Evolutionary conservation across 2,329 filamentous ascomycete genomes (phyloP).

Genomic region (Colletotrichum tropicale): DNA sequence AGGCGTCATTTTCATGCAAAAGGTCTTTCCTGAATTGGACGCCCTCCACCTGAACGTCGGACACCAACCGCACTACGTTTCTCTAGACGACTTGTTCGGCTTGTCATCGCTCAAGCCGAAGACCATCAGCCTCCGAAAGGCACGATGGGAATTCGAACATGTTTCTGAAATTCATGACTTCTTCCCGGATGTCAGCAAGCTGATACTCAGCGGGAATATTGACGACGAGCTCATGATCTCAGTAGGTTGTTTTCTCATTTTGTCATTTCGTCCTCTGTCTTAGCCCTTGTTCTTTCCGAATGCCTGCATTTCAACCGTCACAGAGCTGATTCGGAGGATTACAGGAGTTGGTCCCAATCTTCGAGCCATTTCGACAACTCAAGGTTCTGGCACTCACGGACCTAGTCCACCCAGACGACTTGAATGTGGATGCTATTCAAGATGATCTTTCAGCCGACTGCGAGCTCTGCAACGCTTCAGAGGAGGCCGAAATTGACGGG

Average conservation of each 20-base stretch:
- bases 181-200: background rate
- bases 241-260: background rate
- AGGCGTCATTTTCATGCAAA: too few relatives aligned
- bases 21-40: too few relatives aligned
- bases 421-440: background rate
- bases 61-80: rapidly evolving
- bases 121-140: background rate
- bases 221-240: background rate
- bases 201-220: background rate
- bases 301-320: rapidly evolving
- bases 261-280: too few relatives aligned
- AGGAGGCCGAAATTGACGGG: too few relatives aligned
- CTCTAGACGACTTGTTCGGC: rapidly evolving
- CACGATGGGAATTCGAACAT: background rate
- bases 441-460: rapidly evolving
- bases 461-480: rapidly evolving
- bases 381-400: background rate
- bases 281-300: background rate
- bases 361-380: background rate
- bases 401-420: rapidly evolving
- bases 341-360: background rate
- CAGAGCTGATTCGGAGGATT: rapidly evolving
- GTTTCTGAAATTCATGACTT: background rate
- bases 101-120: background rate
- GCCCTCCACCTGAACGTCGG: too few relatives aligned